A percentile compares a stretch with the other conserved stretches of the same genome.
phyloP scores from a whole-genome alignment of 2,329 filamentous ascomycete species.

The Exophiala dermatitidis region DNA sequence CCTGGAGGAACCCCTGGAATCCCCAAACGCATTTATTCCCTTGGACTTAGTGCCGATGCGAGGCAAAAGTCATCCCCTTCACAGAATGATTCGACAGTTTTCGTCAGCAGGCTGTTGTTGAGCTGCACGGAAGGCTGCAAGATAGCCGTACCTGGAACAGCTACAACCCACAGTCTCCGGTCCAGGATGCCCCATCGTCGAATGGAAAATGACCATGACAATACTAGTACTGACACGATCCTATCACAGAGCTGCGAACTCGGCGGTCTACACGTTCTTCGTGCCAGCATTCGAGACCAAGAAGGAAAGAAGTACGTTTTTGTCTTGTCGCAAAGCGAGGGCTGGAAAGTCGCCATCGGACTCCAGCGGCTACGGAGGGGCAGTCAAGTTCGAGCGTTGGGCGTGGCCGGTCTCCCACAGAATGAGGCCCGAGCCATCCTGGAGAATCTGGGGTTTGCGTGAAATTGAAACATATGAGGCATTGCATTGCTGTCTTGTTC shows the following conservation, averaged over 20 bases:
- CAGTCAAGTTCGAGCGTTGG: conserved; percentile 49
- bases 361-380: conserved; percentile 51
- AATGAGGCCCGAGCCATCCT: conserved; percentile 39
- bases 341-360: conserved; percentile 56
- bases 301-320: conserved; percentile 58
- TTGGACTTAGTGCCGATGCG: conserved; percentile 9
- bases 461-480: conserved; percentile 9
- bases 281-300: conserved; percentile 52
- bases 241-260: conserved; percentile 35
- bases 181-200: conserved; percentile 19
- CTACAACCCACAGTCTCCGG: conserved; percentile 30
- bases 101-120: conserved; percentile 55
- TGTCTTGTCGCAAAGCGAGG: conserved; percentile 51
- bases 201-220: conserved; percentile 3
- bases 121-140: conserved; percentile 37
- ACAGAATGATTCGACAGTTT: conserved; percentile 8
- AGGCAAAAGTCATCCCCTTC: conserved; percentile 7
- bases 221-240: conserved; percentile 16
- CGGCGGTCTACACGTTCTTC: conserved; percentile 48
- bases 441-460: conserved; percentile 36
- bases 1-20: conserved; percentile 25
- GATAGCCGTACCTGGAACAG: conserved; percentile 42
- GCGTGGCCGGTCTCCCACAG: conserved; percentile 46
- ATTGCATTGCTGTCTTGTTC: background rate
- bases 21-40: conserved; percentile 6